Conservation (phyloP, 2,329 filamentous ascomycete genomes). For the Aureobasidium leucospermi region DNA sequence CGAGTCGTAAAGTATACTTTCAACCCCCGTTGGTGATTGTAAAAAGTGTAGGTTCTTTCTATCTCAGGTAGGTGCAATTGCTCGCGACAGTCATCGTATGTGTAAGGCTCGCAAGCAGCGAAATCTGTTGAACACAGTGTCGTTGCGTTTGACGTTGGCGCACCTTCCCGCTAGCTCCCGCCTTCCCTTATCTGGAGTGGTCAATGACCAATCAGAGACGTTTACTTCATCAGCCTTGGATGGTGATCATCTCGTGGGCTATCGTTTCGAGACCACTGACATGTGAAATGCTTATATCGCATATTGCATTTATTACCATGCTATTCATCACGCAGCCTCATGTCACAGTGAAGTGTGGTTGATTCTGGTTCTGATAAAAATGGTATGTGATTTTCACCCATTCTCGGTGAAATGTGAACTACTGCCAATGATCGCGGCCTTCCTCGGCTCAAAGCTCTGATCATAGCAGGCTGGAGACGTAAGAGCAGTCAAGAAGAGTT, state of each 20-base stretch:
- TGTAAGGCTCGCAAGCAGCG: background rate
- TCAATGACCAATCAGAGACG: background rate
- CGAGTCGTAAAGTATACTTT: background rate
- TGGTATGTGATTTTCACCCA: too few relatives aligned
- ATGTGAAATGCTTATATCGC: background rate
- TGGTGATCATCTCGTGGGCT: background rate
- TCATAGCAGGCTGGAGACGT: background rate
- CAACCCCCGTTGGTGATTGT: too few relatives aligned
- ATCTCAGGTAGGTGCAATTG: background rate
- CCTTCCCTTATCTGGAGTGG: conserved; percentile 2
- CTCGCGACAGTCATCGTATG: conserved; percentile 6
- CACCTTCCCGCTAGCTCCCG: conserved; percentile 10
- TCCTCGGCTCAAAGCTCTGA: too few relatives aligned
- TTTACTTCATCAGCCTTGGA: background rate
- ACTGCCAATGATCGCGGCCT: too few relatives aligned
- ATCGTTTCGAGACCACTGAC: background rate
- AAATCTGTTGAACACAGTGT: conserved; percentile 12
- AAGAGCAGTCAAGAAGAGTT: background rate
- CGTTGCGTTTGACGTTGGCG: conserved; percentile 13
- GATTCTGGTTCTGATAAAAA: background rate
- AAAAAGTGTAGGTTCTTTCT: background rate
- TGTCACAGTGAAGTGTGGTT: background rate
- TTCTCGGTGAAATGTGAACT: too few relatives aligned
- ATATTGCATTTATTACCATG: background rate
- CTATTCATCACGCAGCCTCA: background rate